Percentiles rank a stretch among this genome's conserved stretches.
phyloP scores from a whole-genome alignment of 768 basidiomycete species.

The Cyathus striatus region DNA sequence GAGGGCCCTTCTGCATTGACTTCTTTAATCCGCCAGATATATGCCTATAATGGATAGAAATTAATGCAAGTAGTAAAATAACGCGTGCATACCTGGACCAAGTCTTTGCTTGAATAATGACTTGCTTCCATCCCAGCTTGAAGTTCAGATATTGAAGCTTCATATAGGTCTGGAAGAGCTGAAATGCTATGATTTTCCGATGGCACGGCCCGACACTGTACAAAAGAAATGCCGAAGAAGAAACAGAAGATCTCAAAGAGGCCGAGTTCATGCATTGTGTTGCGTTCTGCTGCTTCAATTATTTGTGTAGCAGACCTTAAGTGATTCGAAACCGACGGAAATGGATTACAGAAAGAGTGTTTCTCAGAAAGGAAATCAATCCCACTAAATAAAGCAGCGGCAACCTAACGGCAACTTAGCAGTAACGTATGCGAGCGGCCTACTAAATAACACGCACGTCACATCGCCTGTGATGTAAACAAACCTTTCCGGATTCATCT shows the following conservation, averaged over 20 bases:
- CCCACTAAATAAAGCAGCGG: too few relatives aligned
- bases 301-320: too few relatives aligned
- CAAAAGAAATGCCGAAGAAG: background rate
- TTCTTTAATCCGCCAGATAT: slow-evolving; percentile 61
- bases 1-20: slow-evolving; percentile 56
- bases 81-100: slow-evolving; percentile 44
- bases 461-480: too few relatives aligned
- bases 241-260: background rate
- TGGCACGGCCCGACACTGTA: background rate
- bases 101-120: slow-evolving; percentile 52
- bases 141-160: slow-evolving; percentile 51
- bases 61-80: background rate
- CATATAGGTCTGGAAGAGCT: slow-evolving; percentile 51
- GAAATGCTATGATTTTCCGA: background rate
- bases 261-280: too few relatives aligned
- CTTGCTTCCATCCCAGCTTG: slow-evolving; percentile 45
- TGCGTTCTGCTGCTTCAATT: too few relatives aligned
- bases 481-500: too few relatives aligned
- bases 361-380: too few relatives aligned
- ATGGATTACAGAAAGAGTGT: too few relatives aligned
- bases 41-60: slow-evolving; percentile 37
- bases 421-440: too few relatives aligned
- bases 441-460: too few relatives aligned
- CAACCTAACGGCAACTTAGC: too few relatives aligned
- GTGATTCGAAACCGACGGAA: too few relatives aligned